Percentiles rank a stretch among this genome's conserved stretches.
phyloP scores from a whole-genome alignment of 2,329 filamentous ascomycete species.

The Ophiosphaerella herpotricha region DNA sequence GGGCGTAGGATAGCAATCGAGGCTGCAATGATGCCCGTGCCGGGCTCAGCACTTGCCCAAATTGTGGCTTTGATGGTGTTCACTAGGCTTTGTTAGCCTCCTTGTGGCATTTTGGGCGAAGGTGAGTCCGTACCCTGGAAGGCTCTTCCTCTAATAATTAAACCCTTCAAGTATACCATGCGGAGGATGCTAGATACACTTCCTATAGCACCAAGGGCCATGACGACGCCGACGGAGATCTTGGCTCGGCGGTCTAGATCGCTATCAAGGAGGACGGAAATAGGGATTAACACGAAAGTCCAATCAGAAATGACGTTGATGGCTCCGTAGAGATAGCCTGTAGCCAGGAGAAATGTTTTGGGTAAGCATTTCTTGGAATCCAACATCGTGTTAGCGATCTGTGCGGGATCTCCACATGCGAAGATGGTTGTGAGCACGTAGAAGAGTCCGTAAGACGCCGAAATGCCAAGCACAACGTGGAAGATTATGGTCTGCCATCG shows the following conservation, averaged over 20 bases:
- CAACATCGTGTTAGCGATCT: conserved; percentile 26
- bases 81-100: conserved; percentile 10
- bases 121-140: too few relatives aligned
- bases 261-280: conserved; percentile 43
- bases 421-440: conserved; percentile 38
- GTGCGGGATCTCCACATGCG: conserved; percentile 35
- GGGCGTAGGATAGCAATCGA: conserved; percentile 55
- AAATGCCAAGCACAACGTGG: conserved; percentile 26
- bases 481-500: conserved; percentile 37
- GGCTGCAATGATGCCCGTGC: conserved; percentile 56
- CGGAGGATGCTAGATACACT: conserved; percentile 39
- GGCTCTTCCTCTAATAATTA: conserved; percentile 15
- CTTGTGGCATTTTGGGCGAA: too few relatives aligned
- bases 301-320: conserved; percentile 42
- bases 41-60: conserved; percentile 57
- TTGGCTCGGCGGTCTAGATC: conserved; percentile 53
- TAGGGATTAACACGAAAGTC: conserved; percentile 43
- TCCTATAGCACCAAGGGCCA: conserved; percentile 49
- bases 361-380: conserved; percentile 30
- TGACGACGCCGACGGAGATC: conserved; percentile 51
- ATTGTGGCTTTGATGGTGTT: conserved; percentile 46
- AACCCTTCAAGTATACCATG: conserved; percentile 38
- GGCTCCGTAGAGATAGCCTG: conserved; percentile 38
- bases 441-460: conserved; percentile 32
- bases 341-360: conserved; percentile 20